phyloP scores from a whole-genome alignment of 164 flowering plant species.

The Akebia trifoliata region DNA sequence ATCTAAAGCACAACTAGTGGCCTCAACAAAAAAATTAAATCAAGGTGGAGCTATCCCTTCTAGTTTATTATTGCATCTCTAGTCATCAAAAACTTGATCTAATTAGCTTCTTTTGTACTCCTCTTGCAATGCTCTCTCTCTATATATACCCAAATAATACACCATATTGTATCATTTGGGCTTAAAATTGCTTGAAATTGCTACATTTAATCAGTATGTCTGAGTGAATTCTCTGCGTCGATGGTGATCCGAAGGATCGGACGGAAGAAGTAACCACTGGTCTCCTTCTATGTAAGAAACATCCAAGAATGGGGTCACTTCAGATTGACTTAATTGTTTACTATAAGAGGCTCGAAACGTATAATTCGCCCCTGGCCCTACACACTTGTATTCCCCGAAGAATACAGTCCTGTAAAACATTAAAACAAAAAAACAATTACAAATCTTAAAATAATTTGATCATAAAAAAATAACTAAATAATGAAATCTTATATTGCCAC shows the following conservation, averaged over 20 bases:
- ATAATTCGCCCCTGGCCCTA: conserved; percentile 61
- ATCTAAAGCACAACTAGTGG: too few species aligned
- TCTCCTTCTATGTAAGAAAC: conserved; percentile 61
- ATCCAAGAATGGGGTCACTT: conserved; percentile 47
- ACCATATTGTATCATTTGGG: too few species aligned
- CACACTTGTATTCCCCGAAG: conserved; percentile 70
- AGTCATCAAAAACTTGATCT: too few species aligned
- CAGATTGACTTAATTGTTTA: conserved; percentile 44
- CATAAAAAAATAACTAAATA: neutral
- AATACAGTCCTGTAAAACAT: conserved; percentile 45
- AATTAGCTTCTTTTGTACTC: too few species aligned
- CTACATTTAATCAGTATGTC: conserved; percentile 1
- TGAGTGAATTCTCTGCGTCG: conserved; percentile 8
- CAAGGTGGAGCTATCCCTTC: too few species aligned
- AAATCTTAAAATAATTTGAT: neutral
- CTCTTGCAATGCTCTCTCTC: too few species aligned
- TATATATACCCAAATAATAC: too few species aligned
- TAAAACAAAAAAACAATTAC: neutral
- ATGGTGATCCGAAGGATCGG: neutral
- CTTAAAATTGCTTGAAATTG: too few species aligned
- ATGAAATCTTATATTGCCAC: too few species aligned
- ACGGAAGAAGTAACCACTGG: conserved; percentile 53
- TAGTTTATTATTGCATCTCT: too few species aligned
- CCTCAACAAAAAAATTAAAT: too few species aligned
- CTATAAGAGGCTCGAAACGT: conserved; percentile 43